Base-by-base conservation (phyloP, 805 yeast genomes). In the Candida manassasensis region DNA sequence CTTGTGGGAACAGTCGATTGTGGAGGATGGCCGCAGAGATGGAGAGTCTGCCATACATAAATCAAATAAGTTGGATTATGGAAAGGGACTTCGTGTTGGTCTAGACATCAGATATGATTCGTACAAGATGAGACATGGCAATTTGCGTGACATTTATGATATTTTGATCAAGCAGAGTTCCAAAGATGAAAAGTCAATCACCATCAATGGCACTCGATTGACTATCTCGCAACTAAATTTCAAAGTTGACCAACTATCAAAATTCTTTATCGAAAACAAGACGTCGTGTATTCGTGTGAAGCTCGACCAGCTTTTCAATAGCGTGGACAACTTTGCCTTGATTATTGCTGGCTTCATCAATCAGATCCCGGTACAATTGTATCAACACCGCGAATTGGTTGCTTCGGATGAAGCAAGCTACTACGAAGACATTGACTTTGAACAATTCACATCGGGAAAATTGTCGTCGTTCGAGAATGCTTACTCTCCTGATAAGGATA, bases 1-100 rank as follows among this genome's bases (percentile, higher is more conserved):
- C 9, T 58, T 81, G 21, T 54, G 60, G 24, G 72, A 76, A 45
- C 96, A 88, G 55, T 73, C 94, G 2, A 68, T 78, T 14, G 58
- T 81, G 21, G 74, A 82, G 2, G 60, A 79, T 4, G 80, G 85
- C 1, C 67, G 95, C n/a, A 65, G 71, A 28, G 64, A 67, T 4
- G 67, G 73, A 33, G 95, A 88, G 53, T 75, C 89, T 11, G 89
- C 95, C 0, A 65, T 84, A 8, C 80, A 84, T 55, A 71, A 93
- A 43, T 81, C 87, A 34, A 77, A 77, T 30, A 78, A 82, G 45
- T 76, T 84, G 21, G 93, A 89, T 15, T 79, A 76, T 51, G 84
- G 86, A 4, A 53, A 75, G 39, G 81, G 84, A 0, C 64, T 88
- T 37, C 67, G 81, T 15, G 72, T 84, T 2, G 94, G 94, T 0